phyloP scores from a whole-genome alignment of 331 rosid species.

The Quercus tomentella region DNA sequence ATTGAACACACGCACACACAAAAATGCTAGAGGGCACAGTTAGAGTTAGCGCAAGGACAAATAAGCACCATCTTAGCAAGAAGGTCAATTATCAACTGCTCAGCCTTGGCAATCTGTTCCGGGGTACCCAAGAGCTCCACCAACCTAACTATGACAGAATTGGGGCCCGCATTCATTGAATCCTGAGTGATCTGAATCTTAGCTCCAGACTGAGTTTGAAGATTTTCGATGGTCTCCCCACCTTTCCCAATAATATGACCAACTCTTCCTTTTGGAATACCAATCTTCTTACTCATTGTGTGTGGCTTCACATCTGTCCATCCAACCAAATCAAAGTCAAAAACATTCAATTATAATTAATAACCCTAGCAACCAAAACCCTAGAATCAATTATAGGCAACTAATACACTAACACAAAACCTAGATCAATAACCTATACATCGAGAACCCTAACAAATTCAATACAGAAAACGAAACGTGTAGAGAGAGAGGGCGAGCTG shows the following conservation, averaged over 20 bases:
- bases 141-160: slow-evolving; percentile 38
- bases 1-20: not conserved
- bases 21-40: not conserved
- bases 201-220: slow-evolving; percentile 91
- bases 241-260: slow-evolving; percentile 96
- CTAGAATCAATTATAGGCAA: too few relatives aligned
- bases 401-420: too few relatives aligned
- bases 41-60: not conserved
- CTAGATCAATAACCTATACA: too few relatives aligned
- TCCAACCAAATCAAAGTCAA: not conserved
- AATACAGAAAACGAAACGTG: not conserved
- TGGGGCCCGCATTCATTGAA: slow-evolving; percentile 77
- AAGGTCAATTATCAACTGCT: slow-evolving; percentile 79
- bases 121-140: slow-evolving; percentile 94
- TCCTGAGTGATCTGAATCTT: slow-evolving; percentile 96
- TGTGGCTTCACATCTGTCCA: slow-evolving; percentile 59
- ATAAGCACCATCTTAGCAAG: slow-evolving; percentile 64
- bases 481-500: slow-evolving; percentile 41
- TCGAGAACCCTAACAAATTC: not conserved
- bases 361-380: too few relatives aligned
- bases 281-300: slow-evolving; percentile 64
- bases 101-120: slow-evolving; percentile 79
- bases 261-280: slow-evolving; percentile 87
- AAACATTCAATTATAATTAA: not conserved
- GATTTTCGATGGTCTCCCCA: slow-evolving; percentile 93